These are phyloP conservation scores for Colletotrichum sp. DNA, from an alignment of 2,329 filamentous ascomycete species.

Conservation along the genomic window DNA sequence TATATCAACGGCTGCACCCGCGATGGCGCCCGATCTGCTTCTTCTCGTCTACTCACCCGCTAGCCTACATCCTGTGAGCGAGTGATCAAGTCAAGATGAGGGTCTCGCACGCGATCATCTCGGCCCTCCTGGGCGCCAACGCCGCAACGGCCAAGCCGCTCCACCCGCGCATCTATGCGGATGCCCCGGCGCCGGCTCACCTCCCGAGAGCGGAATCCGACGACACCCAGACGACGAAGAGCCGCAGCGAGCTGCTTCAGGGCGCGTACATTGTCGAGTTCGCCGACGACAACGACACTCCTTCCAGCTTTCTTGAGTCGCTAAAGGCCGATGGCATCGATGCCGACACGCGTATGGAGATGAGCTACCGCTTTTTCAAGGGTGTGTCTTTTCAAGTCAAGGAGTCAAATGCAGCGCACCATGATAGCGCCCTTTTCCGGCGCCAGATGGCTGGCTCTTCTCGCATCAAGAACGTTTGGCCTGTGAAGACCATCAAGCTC, in stretches of 20 bases:
- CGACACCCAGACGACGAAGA: not conserved
- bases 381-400: conserved; percentile 29
- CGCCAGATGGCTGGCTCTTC: conserved; percentile 25
- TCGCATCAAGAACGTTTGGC: conserved; percentile 33
- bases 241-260: conserved; percentile 3
- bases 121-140: not conserved
- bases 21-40: no score
- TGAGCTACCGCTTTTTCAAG: conserved; percentile 29
- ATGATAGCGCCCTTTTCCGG: conserved; percentile 14
- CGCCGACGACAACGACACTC: conserved; percentile 17
- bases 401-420: conserved; percentile 26
- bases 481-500: conserved; percentile 26
- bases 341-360: conserved; percentile 24
- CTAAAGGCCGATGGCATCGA: conserved; percentile 20
- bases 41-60: not conserved
- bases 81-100: conserved; percentile 5
- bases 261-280: conserved; percentile 31
- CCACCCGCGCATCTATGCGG: not conserved
- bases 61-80: not conserved
- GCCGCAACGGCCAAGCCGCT: not conserved
- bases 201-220: not conserved
- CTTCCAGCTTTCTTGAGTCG: conserved; percentile 16
- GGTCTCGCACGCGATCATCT: not conserved
- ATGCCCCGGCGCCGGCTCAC: not conserved
- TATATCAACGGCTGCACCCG: not conserved